phyloP scores from a whole-genome alignment of 1,139 yeast species.

The Eremothecium gossypii region DNA sequence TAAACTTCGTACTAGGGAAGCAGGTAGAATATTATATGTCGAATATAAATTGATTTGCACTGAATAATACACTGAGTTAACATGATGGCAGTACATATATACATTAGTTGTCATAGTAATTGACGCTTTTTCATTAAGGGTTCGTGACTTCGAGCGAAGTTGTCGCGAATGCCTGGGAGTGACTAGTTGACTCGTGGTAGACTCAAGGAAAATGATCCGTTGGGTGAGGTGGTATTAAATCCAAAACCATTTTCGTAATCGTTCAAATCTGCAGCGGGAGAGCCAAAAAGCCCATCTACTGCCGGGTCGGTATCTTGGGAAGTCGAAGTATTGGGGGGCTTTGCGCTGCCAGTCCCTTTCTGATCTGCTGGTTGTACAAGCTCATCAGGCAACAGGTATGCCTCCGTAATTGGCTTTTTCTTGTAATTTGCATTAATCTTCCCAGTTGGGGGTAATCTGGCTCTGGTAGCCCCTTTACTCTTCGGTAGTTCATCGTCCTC shows the following conservation, averaged over 20 bases:
- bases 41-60: too few species aligned
- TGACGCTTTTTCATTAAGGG: too few species aligned
- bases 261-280: slow-evolving; percentile 3
- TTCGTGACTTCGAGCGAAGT: too few species aligned
- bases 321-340: slow-evolving; percentile 3
- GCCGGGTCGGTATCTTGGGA: slow-evolving; percentile 2
- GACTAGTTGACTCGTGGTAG: slow-evolving; percentile 8
- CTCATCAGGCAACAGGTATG: slow-evolving; percentile 40
- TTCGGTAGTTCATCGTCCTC: slow-evolving; percentile 71
- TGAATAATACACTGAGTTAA: too few species aligned
- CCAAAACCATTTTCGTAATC: slow-evolving; percentile 6
- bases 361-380: slow-evolving; percentile 1
- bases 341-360: background rate
- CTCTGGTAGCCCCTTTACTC: slow-evolving; percentile 68
- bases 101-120: too few species aligned
- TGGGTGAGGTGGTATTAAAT: slow-evolving; percentile 5
- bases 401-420: slow-evolving; percentile 47
- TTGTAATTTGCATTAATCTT: slow-evolving; percentile 59
- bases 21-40: too few species aligned
- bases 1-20: too few species aligned
- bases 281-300: slow-evolving; percentile 6
- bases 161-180: too few species aligned
- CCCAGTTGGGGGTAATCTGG: slow-evolving; percentile 90
- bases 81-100: too few species aligned
- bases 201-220: slow-evolving; percentile 10